phyloP scores from a whole-genome alignment of 2,329 filamentous ascomycete species.

The Penicillium sp. region DNA sequence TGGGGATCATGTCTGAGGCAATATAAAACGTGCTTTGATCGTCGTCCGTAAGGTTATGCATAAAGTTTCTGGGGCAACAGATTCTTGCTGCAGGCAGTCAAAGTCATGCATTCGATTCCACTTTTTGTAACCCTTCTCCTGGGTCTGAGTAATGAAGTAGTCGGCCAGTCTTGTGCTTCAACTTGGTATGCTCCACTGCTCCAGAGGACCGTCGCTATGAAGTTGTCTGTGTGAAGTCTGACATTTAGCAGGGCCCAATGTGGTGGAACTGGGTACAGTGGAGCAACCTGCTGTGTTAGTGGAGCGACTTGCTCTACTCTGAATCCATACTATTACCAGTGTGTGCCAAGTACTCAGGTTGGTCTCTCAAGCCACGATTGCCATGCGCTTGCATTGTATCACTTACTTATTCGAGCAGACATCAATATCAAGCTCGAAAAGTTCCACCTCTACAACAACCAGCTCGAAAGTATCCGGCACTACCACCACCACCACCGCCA shows the following conservation, averaged over 20 bases:
- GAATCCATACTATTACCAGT: neutral
- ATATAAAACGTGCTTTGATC: neutral
- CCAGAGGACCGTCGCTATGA: neutral
- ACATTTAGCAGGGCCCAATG: neutral
- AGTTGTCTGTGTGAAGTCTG: neutral
- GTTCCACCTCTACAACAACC: neutral
- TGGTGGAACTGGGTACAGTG: neutral
- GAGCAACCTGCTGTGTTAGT: conserved; percentile 2
- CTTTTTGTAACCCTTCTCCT: neutral
- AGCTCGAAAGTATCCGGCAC: neutral
- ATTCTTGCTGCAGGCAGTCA: neutral
- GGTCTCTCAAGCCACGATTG: neutral
- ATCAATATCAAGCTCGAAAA: neutral
- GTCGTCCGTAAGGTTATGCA: neutral
- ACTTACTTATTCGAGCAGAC: neutral
- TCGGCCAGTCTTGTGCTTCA: neutral
- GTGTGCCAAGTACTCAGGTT: conserved; percentile 1
- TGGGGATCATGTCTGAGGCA: neutral
- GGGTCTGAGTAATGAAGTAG: neutral
- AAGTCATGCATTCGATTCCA: neutral
- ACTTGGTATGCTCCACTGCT: neutral
- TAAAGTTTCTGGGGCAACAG: no score
- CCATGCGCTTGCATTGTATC: neutral
- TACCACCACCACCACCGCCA: neutral
- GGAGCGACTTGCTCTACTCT: neutral